phyloP scores from a whole-genome alignment of 305 asterid species.

The Coffea humblotiana region DNA sequence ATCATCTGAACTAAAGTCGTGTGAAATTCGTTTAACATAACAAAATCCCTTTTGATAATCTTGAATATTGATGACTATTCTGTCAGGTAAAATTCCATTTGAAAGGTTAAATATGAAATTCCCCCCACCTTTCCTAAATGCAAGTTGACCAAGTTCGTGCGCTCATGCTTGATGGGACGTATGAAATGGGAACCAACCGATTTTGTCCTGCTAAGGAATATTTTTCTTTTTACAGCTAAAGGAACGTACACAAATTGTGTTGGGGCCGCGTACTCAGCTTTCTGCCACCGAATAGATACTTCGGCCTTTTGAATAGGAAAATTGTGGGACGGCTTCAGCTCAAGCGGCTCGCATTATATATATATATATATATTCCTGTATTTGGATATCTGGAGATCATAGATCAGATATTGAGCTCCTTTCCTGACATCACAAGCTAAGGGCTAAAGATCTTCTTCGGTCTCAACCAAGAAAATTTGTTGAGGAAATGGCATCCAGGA shows the following conservation, averaged over 20 bases:
- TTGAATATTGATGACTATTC: background rate
- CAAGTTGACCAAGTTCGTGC: background rate
- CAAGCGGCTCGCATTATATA: conserved; percentile 14
- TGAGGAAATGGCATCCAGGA: conserved; percentile 43
- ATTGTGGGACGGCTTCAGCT: background rate
- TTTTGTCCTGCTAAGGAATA: background rate
- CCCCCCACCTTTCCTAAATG: background rate
- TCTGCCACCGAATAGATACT: conserved; percentile 33
- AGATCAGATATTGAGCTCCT: conserved; percentile 6
- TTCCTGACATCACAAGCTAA: background rate
- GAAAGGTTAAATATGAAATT: background rate
- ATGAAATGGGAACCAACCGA: background rate
- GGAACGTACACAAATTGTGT: conserved; percentile 9
- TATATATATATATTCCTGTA: background rate
- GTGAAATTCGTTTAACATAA: too few relatives aligned
- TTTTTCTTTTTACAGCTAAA: background rate
- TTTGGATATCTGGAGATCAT: conserved; percentile 12
- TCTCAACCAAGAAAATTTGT: background rate
- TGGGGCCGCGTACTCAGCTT: conserved; percentile 16
- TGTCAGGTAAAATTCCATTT: background rate
- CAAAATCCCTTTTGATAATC: background rate
- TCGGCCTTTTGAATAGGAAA: conserved; percentile 12
- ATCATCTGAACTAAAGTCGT: too few relatives aligned
- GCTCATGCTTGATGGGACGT: background rate
- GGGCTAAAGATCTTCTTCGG: background rate